phyloP scores from a whole-genome alignment of 2,329 filamentous ascomycete species.

The Clarireedia sp. region DNA sequence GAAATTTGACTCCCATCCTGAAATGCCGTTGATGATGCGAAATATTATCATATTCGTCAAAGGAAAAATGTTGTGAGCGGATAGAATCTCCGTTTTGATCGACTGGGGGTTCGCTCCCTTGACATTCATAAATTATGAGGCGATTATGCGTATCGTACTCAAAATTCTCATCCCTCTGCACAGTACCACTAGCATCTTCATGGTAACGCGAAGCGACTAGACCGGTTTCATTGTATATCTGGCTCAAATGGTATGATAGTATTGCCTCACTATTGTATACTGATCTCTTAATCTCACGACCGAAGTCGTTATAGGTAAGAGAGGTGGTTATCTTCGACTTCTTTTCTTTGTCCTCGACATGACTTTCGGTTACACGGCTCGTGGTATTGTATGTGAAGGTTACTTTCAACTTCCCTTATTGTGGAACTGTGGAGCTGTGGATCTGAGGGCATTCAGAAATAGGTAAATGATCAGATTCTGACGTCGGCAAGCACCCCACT shows the following conservation, averaged over 20 bases:
- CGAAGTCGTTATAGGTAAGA: not conserved
- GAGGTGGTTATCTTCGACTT: not conserved
- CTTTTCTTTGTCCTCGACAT: not conserved
- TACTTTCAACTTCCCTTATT: not conserved
- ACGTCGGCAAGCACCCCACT: too few species aligned
- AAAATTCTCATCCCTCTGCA: not conserved
- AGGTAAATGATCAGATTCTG: too few species aligned
- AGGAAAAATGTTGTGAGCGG: not conserved
- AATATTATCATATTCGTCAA: constrained; percentile 8
- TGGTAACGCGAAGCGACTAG: not conserved
- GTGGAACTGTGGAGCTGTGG: too few species aligned
- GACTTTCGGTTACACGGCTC: not conserved
- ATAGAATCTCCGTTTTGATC: not conserved
- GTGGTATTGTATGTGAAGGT: constrained; percentile 1
- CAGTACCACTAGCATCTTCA: not conserved
- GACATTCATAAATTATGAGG: constrained; percentile 1
- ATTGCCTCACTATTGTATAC: not conserved
- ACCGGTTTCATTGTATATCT: not conserved
- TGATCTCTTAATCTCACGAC: constrained; percentile 1
- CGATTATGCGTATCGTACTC: constrained; percentile 6
- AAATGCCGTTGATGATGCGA: not conserved
- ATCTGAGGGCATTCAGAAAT: too few species aligned
- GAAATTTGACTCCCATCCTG: not conserved
- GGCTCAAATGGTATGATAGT: not conserved
- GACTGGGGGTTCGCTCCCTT: not conserved